A percentile compares a stretch with the other conserved stretches of the same genome.
These are phyloP conservation scores for Diaporthe humulicola DNA, from an alignment of 2,329 filamentous ascomycete species.

Conservation along the genomic window DNA sequence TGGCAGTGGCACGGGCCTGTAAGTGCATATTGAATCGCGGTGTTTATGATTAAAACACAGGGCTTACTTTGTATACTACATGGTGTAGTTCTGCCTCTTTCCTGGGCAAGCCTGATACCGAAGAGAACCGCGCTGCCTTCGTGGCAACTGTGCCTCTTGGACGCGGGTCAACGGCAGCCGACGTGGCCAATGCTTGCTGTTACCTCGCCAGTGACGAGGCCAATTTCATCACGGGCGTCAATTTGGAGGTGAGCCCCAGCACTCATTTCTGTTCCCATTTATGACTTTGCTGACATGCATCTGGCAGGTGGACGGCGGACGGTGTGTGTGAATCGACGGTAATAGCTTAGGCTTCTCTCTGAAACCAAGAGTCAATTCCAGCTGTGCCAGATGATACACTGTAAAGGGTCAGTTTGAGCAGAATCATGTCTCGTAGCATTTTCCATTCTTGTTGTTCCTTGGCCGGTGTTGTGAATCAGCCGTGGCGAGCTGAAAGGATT, in stretches of 20 bases:
- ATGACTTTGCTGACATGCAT: not conserved
- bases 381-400: not conserved
- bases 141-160: constrained; percentile 68
- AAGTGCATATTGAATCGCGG: constrained; percentile 40
- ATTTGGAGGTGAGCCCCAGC: constrained; percentile 65
- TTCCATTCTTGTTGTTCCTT: not conserved
- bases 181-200: constrained; percentile 78
- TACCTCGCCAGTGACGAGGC: constrained; percentile 81
- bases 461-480: not conserved
- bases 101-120: constrained; percentile 72
- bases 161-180: constrained; percentile 68
- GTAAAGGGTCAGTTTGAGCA: not conserved
- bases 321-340: not conserved
- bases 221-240: constrained; percentile 79
- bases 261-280: rapidly evolving
- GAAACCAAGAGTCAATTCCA: not conserved
- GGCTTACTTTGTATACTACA: constrained; percentile 48
- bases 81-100: constrained; percentile 55
- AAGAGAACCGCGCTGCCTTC: constrained; percentile 69
- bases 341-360: too few species aligned
- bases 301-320: constrained; percentile 9
- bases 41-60: not conserved
- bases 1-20: constrained; percentile 72
- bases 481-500: not conserved
- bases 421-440: not conserved